Percentiles rank a stretch among this genome's conserved stretches.
These are phyloP conservation scores for Pterocarpus macrocarpus DNA, from an alignment of 306 rosid genomes.

Conservation along the genomic window DNA sequence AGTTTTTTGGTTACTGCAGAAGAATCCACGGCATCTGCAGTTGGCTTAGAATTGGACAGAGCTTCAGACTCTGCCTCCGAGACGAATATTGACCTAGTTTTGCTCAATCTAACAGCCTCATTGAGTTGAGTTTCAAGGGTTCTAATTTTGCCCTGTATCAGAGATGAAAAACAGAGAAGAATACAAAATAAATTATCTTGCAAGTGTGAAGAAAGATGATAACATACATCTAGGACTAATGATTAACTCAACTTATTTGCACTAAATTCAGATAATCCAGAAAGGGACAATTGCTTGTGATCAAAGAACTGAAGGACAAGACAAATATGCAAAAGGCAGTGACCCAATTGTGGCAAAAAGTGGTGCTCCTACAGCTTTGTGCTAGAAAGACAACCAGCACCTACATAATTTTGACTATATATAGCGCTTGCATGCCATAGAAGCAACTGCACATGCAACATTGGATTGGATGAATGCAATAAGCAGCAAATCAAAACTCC, in stretches of 20 bases:
- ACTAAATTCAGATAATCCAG: constrained; percentile 7
- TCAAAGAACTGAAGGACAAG: constrained; percentile 36
- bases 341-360: constrained; percentile 19
- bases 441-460: constrained; percentile 31
- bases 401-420: constrained; percentile 19
- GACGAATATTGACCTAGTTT: constrained; percentile 54
- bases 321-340: constrained; percentile 21
- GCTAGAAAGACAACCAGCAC: constrained; percentile 25
- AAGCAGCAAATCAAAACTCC: constrained; percentile 19
- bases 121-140: constrained; percentile 75
- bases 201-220: constrained; percentile 30
- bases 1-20: constrained; percentile 81
- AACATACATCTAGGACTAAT: constrained; percentile 25
- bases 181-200: constrained; percentile 24
- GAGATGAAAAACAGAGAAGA: constrained; percentile 34
- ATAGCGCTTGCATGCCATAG: constrained; percentile 12
- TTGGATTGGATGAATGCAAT: constrained; percentile 18
- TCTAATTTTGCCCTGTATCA: constrained; percentile 70
- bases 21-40: constrained; percentile 74
- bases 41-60: constrained; percentile 58
- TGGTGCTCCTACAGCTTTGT: constrained; percentile 23
- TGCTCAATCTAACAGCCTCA: constrained; percentile 61
- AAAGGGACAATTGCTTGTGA: constrained; percentile 12
- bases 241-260: constrained; percentile 30
- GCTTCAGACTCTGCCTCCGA: constrained; percentile 59